These are phyloP conservation scores for Starmerella sirachaensis DNA, from an alignment of 805 yeast species.

Conservation along the genomic window DNA sequence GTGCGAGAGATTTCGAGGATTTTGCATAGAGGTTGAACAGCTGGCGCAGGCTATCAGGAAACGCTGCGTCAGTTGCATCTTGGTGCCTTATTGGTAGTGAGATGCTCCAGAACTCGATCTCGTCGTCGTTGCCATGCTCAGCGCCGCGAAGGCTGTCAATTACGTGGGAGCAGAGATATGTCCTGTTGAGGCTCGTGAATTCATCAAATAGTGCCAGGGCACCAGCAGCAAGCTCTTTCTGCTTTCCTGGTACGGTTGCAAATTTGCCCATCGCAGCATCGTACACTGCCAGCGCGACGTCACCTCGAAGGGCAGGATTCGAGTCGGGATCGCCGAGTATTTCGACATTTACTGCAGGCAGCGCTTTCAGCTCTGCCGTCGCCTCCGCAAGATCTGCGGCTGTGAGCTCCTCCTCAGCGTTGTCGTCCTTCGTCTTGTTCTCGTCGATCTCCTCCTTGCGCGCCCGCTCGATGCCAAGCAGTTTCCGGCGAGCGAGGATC, in stretches of 20 bases:
- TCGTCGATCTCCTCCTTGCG: conserved; percentile 33
- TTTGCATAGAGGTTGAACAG: conserved; percentile 55
- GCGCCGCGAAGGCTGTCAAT: conserved; percentile 43
- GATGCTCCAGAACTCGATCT: conserved; percentile 40
- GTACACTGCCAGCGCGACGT: conserved; percentile 56
- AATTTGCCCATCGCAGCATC: conserved; percentile 50
- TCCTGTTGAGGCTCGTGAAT: conserved; percentile 58
- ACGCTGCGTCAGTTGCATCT: conserved; percentile 31
- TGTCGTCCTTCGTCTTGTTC: conserved; percentile 34
- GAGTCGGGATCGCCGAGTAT: conserved; percentile 78
- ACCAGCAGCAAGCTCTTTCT: conserved; percentile 34
- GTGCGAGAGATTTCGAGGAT: conserved; percentile 15
- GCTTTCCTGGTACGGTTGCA: conserved; percentile 24
- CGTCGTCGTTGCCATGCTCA: conserved; percentile 30
- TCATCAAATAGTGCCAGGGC: conserved; percentile 52
- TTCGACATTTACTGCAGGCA: conserved; percentile 80
- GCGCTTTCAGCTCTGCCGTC: conserved; percentile 45
- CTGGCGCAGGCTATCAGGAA: conserved; percentile 51
- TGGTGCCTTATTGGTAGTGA: conserved; percentile 55
- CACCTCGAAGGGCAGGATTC: conserved; percentile 67
- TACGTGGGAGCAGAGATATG: conserved; percentile 53
- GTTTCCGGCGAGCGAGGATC: conserved; percentile 68
- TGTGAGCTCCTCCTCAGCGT: conserved; percentile 38
- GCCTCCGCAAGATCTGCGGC: conserved; percentile 40
- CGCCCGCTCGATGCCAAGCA: conserved; percentile 53